These are phyloP conservation scores for Aspergillus phoenicis DNA, from an alignment of 2,329 filamentous ascomycete species.

Conservation along the genomic window DNA sequence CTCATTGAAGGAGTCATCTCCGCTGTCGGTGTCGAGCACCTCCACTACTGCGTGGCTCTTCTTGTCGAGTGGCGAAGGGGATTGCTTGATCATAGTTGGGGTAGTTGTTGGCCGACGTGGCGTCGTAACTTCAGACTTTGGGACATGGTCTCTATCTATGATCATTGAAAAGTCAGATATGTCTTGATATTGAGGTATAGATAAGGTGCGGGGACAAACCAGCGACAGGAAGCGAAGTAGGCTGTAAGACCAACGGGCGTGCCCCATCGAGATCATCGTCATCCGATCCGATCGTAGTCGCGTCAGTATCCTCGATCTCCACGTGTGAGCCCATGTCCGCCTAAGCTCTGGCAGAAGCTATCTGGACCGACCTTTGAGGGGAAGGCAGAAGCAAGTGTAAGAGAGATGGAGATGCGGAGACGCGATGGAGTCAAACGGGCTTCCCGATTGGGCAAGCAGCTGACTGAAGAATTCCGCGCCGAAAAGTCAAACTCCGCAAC, in stretches of 20 bases:
- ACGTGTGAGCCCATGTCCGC: conserved; percentile 28
- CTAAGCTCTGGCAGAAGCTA: conserved; percentile 14
- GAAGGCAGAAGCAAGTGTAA: background rate
- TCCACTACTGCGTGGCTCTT: conserved; percentile 25
- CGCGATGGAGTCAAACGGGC: conserved; percentile 19
- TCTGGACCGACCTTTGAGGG: background rate
- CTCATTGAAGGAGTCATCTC: conserved; percentile 41
- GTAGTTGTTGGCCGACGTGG: background rate
- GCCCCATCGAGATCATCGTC: conserved; percentile 51
- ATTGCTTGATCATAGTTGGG: conserved; percentile 6
- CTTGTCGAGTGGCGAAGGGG: conserved; percentile 15
- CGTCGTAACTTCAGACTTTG: background rate
- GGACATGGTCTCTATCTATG: conserved; percentile 10
- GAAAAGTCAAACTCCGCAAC: conserved; percentile 18
- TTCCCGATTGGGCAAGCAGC: conserved; percentile 30
- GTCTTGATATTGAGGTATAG: background rate
- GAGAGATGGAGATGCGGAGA: conserved; percentile 18
- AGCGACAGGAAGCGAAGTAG: conserved; percentile 2
- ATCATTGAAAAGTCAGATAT: conserved; percentile 20
- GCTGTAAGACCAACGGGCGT: conserved; percentile 17
- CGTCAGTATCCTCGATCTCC: conserved; percentile 30
- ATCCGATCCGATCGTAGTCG: conserved; percentile 34
- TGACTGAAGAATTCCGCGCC: conserved; percentile 14
- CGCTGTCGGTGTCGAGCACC: conserved; percentile 25
- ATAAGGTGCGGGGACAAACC: conserved; percentile 16